Conservation (phyloP, 2,329 filamentous ascomycete species). For the Massarina eburnea region DNA sequence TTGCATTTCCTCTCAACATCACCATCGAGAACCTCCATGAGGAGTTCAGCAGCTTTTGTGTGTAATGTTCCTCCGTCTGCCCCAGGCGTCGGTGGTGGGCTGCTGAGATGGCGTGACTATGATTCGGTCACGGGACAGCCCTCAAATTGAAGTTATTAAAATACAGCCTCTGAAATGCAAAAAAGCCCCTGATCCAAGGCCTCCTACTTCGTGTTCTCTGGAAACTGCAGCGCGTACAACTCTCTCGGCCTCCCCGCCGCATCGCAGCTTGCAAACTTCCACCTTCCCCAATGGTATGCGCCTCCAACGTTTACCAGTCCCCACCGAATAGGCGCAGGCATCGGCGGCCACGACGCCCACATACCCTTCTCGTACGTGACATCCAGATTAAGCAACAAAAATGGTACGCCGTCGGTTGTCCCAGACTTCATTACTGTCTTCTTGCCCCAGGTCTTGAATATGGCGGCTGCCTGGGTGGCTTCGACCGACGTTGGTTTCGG, state of each 20-base stretch:
- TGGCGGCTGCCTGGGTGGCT: slow-evolving; percentile 48
- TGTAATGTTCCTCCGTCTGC: too few species aligned
- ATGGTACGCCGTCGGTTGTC: slow-evolving; percentile 62
- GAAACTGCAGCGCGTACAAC: slow-evolving; percentile 50
- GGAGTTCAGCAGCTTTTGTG: too few species aligned
- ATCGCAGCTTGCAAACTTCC: slow-evolving; percentile 68
- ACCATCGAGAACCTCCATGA: too few species aligned
- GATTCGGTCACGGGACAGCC: too few species aligned
- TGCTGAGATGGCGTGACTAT: too few species aligned
- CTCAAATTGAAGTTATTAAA: too few species aligned
- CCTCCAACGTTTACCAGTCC: slow-evolving; percentile 61
- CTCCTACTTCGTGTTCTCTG: slow-evolving; percentile 1
- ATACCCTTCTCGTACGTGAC: slow-evolving; percentile 59
- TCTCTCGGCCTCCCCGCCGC: slow-evolving; percentile 55
- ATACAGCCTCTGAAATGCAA: too few species aligned
- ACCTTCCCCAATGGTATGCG: slow-evolving; percentile 59
- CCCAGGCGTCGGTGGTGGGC: too few species aligned
- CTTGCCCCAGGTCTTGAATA: slow-evolving; percentile 65
- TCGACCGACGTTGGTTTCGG: slow-evolving; percentile 50
- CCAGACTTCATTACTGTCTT: slow-evolving; percentile 64
- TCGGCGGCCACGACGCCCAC: slow-evolving; percentile 67
- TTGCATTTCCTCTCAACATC: too few species aligned
- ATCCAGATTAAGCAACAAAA: slow-evolving; percentile 67
- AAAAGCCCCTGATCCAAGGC: too few species aligned
- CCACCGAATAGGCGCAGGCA: slow-evolving; percentile 63